phyloP scores from a whole-genome alignment of 1,284 basidiomycete species.

The Rhodotorula sp. region DNA sequence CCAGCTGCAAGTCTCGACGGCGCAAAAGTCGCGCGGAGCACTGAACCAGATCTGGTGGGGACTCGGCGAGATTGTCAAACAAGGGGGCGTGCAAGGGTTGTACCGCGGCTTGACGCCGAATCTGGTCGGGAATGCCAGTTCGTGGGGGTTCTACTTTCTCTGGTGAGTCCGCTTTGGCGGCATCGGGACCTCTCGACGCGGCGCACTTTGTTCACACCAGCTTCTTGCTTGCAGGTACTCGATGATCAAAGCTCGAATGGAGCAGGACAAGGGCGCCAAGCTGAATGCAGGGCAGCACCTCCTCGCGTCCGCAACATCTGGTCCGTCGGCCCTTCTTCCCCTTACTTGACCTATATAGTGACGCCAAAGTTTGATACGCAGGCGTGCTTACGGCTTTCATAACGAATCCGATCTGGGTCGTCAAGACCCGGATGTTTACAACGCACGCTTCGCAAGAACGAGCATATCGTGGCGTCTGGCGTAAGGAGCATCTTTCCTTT shows the following conservation, averaged over 20 bases:
- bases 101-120: constrained; percentile 81
- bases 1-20: constrained; percentile 85
- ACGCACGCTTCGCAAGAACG: constrained; percentile 63
- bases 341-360: not conserved
- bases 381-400: constrained; percentile 88
- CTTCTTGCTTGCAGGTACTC: constrained; percentile 68
- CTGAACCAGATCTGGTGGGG: constrained; percentile 13
- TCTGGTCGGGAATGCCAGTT: constrained; percentile 91
- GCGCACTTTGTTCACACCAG: too few species aligned
- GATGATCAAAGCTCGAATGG: constrained; percentile 68
- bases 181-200: not conserved
- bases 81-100: constrained; percentile 46
- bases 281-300: constrained; percentile 79
- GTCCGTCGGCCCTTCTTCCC: constrained; percentile 56
- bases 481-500: constrained; percentile 55
- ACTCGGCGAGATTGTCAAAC: constrained; percentile 62
- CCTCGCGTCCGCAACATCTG: constrained; percentile 89
- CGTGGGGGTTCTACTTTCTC: constrained; percentile 96
- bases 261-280: constrained; percentile 47
- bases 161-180: constrained; percentile 64
- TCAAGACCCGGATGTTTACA: constrained; percentile 97
- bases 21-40: constrained; percentile 44
- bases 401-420: constrained; percentile 98
- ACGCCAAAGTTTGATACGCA: constrained; percentile 46
- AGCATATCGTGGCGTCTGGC: constrained; percentile 74